phyloP scores from a whole-genome alignment of 306 rosid species.

The Ceratonia siliqua region DNA sequence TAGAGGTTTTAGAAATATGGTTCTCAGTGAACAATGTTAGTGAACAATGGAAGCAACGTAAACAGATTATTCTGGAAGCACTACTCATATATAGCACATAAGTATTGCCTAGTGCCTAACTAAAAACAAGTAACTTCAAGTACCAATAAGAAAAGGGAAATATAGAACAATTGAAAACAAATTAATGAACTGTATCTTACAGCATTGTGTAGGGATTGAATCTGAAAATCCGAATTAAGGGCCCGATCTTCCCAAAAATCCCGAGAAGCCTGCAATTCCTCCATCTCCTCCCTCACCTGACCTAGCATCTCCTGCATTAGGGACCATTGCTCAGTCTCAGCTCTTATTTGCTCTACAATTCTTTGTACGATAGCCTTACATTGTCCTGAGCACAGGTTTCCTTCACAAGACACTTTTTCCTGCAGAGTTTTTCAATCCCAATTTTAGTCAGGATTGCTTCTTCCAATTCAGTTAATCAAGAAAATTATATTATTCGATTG shows the following conservation, averaged over 20 bases:
- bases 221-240: constrained; percentile 53
- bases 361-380: constrained; percentile 78
- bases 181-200: constrained; percentile 49
- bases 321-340: constrained; percentile 97
- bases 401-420: constrained; percentile 51
- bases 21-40: background rate
- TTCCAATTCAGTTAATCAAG: background rate
- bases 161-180: background rate
- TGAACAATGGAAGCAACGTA: background rate
- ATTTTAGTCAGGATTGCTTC: constrained; percentile 16
- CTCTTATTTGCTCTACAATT: constrained; percentile 83
- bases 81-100: background rate
- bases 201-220: constrained; percentile 52
- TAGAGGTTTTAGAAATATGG: background rate
- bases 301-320: constrained; percentile 92
- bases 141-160: background rate
- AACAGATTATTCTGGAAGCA: background rate
- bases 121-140: background rate
- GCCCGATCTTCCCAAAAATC: constrained; percentile 87
- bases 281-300: constrained; percentile 90
- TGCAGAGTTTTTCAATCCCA: constrained; percentile 20
- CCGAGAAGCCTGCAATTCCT: constrained; percentile 83
- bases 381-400: constrained; percentile 71
- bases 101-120: background rate
- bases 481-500: too few relatives aligned